Evolutionary conservation across 768 basidiomycete genomes (phyloP), one percentile per base, ranked within the genome.

Genomic region (Termitomyces sp.): DNA sequence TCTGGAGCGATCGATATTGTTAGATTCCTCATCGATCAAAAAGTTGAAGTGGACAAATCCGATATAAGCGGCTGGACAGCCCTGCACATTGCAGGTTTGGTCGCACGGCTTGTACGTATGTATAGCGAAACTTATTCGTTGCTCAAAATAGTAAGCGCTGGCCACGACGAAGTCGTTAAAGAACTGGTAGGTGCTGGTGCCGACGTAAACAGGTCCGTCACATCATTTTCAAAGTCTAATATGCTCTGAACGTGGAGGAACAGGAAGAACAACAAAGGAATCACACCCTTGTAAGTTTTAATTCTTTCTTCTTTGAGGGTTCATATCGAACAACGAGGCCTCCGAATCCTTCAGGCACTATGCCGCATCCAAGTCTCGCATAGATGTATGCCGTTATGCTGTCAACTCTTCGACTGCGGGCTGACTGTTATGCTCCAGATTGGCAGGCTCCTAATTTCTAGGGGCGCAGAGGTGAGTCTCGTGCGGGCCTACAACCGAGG

Each of bases 291-390:
- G 93, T 94, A 69, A 68, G 88, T 71, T 57, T 53, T 30, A 38
- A 54, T 48, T 57, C 53, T 58, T 45, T 46, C 51, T 41, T 51
- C 51, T 45, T 51, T 30, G 45, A 53, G 47, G 49, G 45, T 45
- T 48, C 43, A 51, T 54, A 45, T 49, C 38, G 58, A 59, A 60
- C 58, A 53, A 51, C 58, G 46, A 64, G 51, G 57, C 52, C 43
- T 64, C 43, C 38, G 54, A 61, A 37, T 59, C 58, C 52, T 65
- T 57, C 58, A 96, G 93, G 63, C 92, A 95, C 70, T 96, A 96
- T 65, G 92, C 93, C 28, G 93, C 93, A 44, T 96, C 93, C 30
- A 95, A 94, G 68, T 87, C 92, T 54, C 88, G 85, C 43, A 81
- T 93, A 58, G 88, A 92, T 65, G 92, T 90, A 67, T 64, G 72